Evolutionary conservation across 2,329 filamentous ascomycete species (phyloP).

Genomic region (Claviceps sp.): DNA sequence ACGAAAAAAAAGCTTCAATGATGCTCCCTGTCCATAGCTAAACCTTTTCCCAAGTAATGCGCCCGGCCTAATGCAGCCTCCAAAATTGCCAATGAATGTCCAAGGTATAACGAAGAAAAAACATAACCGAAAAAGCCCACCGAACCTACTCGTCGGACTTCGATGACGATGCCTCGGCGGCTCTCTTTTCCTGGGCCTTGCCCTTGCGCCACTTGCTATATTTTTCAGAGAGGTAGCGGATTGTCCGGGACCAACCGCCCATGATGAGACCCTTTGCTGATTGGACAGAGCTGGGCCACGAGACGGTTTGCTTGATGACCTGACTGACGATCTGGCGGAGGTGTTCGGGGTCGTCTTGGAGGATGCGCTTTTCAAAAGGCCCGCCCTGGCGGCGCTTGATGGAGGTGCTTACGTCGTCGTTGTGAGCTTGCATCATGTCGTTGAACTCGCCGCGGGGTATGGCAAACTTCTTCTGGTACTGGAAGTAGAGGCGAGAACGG

Average conservation of each 20-base stretch:
- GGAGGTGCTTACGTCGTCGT: conserved; percentile 49
- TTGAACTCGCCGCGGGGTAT: conserved; percentile 77
- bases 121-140: not conserved
- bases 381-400: conserved; percentile 67
- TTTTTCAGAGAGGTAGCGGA: conserved; percentile 76
- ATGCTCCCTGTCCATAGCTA: not conserved
- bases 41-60: not conserved
- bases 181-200: conserved; percentile 12
- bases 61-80: not conserved
- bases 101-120: not conserved
- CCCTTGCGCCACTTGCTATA: conserved; percentile 47
- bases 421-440: conserved; percentile 65
- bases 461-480: conserved; percentile 81
- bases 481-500: conserved; percentile 81
- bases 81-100: no score
- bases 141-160: not conserved
- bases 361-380: conserved; percentile 76
- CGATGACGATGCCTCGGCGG: conserved; percentile 8
- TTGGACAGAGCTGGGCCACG: conserved; percentile 84
- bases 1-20: not conserved
- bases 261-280: conserved; percentile 75
- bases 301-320: conserved; percentile 77
- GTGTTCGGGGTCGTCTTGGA: conserved; percentile 49
- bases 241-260: conserved; percentile 54
- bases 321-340: conserved; percentile 58